phyloP scores from a whole-genome alignment of 257 asterid genomes.

The Solanum lignicaule region DNA sequence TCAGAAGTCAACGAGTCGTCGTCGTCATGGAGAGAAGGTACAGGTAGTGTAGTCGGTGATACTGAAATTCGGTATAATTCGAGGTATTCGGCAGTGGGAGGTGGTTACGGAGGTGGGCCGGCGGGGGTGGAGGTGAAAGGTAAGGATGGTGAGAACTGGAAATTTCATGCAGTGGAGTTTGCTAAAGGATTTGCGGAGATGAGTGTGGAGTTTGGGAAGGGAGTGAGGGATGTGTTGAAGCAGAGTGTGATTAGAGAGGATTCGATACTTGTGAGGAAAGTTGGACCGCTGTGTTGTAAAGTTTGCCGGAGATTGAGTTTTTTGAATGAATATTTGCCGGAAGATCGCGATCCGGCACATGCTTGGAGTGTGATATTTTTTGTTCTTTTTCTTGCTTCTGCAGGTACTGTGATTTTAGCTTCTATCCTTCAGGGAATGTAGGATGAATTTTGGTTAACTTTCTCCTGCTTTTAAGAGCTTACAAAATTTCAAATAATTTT shows the following conservation, averaged over 20 bases:
- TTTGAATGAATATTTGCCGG: constrained; percentile 76
- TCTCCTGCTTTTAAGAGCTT: not conserved
- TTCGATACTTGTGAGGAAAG: constrained; percentile 59
- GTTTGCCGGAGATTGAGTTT: constrained; percentile 46
- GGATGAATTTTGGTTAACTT: not conserved
- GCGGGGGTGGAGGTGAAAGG: constrained; percentile 1
- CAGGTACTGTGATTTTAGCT: constrained; percentile 29
- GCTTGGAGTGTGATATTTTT: constrained; percentile 65
- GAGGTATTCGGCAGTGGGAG: not conserved
- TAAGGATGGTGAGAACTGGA: constrained; percentile 41
- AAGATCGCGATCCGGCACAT: constrained; percentile 94
- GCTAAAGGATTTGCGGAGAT: constrained; percentile 89
- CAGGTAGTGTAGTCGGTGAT: constrained; percentile 12
- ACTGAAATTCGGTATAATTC: constrained; percentile 15
- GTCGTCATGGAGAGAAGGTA: constrained; percentile 24
- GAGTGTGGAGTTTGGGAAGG: constrained; percentile 88
- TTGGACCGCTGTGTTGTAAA: constrained; percentile 49
- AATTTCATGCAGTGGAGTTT: constrained; percentile 65
- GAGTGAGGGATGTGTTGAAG: constrained; percentile 81
- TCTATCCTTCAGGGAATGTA: not conserved
- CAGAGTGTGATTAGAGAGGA: constrained; percentile 79
- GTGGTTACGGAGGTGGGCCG: constrained; percentile 1
- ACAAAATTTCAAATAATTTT: not conserved
- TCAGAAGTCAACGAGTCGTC: constrained; percentile 64
- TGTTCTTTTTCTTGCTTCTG: constrained; percentile 44